These are phyloP conservation scores for Trichoderma pleuroti DNA, from an alignment of 2,329 filamentous ascomycete genomes.

Conservation along the genomic window DNA sequence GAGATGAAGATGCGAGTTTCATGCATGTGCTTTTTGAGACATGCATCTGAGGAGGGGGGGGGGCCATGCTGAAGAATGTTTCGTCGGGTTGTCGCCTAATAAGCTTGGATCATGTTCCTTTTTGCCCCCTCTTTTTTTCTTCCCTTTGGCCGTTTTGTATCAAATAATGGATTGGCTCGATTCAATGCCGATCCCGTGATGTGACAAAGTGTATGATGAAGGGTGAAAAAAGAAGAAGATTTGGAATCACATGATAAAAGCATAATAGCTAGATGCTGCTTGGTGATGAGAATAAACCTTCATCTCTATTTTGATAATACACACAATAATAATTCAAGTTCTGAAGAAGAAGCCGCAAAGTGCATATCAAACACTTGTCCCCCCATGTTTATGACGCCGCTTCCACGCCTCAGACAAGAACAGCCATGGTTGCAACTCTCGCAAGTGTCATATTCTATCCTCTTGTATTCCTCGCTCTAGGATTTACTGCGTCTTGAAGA, in stretches of 20 bases:
- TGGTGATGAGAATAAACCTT: neutral
- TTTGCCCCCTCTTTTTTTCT: neutral
- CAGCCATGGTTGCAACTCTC: neutral
- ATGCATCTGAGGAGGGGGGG: neutral
- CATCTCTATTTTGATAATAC: neutral
- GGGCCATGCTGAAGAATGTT: neutral
- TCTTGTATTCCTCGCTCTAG: neutral
- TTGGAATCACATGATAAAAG: neutral
- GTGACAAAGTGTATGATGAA: neutral
- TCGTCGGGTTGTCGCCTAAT: neutral
- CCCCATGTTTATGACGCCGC: neutral
- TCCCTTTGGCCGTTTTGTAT: neutral
- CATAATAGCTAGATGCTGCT: neutral
- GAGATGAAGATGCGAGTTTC: neutral
- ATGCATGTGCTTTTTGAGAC: neutral
- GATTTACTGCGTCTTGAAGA: conserved; percentile 94
- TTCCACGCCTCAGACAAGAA: neutral
- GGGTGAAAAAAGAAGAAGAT: neutral
- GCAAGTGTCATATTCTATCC: neutral
- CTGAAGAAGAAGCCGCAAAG: conserved; percentile 10
- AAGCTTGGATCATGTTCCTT: neutral
- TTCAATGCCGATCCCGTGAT: neutral
- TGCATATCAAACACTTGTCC: neutral
- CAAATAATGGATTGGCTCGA: neutral
- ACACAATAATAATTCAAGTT: neutral